A percentile compares a stretch with the other conserved stretches of the same genome.
phyloP scores from a whole-genome alignment of 257 asterid genomes.

The Rhazya stricta region DNA sequence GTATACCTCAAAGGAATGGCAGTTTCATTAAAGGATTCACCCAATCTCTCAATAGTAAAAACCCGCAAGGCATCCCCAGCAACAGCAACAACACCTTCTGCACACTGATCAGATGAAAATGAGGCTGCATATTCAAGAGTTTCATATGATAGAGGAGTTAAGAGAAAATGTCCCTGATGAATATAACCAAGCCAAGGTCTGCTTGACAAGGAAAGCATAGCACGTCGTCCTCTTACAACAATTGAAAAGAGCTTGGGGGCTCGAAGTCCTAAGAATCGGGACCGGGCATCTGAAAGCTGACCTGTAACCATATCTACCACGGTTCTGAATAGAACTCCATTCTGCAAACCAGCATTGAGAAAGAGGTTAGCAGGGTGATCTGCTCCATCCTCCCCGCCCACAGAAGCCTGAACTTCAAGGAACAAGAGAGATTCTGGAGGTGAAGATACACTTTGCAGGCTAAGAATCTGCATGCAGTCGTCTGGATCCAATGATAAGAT shows the following conservation, averaged over 20 bases:
- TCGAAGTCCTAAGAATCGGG: constrained; percentile 92
- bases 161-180: constrained; percentile 95
- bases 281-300: constrained; percentile 96
- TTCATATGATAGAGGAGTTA: constrained; percentile 92
- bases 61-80: constrained; percentile 99
- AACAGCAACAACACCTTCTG: constrained; percentile 98
- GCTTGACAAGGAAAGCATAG: constrained; percentile 98
- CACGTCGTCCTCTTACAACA: constrained; percentile 77
- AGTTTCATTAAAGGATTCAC: constrained; percentile 94
- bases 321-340: constrained; percentile 91
- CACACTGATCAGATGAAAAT: constrained; percentile 97
- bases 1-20: constrained; percentile 88
- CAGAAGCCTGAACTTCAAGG: constrained; percentile 97
- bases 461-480: constrained; percentile 92
- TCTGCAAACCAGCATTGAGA: constrained; percentile 85
- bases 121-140: constrained; percentile 97
- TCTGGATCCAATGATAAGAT: constrained; percentile 93
- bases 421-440: constrained; percentile 96
- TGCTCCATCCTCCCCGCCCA: constrained; percentile 99
- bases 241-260: constrained; percentile 92
- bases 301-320: constrained; percentile 99
- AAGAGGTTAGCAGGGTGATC: constrained; percentile 98
- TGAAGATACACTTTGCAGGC: constrained; percentile 93
- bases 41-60: constrained; percentile 90
- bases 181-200: constrained; percentile 99